Conservation (phyloP, 2,329 filamentous ascomycete species). For the Lasiodiplodia gonubiensis region DNA sequence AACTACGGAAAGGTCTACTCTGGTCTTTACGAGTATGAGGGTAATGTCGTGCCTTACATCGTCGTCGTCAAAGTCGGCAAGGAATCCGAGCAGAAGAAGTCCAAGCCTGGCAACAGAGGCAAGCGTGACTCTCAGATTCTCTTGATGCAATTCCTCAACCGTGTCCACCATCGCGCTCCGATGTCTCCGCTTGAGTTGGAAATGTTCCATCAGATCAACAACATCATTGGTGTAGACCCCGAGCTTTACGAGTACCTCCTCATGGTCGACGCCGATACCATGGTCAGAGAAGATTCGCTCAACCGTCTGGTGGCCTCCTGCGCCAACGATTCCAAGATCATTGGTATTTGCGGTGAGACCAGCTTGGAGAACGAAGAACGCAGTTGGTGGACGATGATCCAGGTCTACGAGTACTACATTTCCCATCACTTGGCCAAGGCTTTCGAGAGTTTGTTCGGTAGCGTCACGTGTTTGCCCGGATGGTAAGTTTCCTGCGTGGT, state of each 20-base stretch:
- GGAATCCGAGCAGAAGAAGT: constrained; percentile 87
- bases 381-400: constrained; percentile 99
- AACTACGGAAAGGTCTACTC: constrained; percentile 99
- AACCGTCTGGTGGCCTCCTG: constrained; percentile 92
- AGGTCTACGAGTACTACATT: constrained; percentile 99
- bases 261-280: constrained; percentile 98
- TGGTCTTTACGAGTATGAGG: constrained; percentile 95
- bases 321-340: constrained; percentile 93
- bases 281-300: constrained; percentile 87
- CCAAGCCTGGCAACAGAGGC: constrained; percentile 96
- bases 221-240: constrained; percentile 96
- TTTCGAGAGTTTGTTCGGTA: constrained; percentile 96
- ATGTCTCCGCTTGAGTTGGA: constrained; percentile 97
- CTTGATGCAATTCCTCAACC: constrained; percentile 96
- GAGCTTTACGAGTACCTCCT: constrained; percentile 96
- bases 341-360: constrained; percentile 96
- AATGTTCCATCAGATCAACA: constrained; percentile 99
- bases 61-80: constrained; percentile 98
- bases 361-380: constrained; percentile 93
- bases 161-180: constrained; percentile 88
- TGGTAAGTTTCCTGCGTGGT: constrained; percentile 69
- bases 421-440: constrained; percentile 96
- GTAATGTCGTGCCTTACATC: constrained; percentile 94
- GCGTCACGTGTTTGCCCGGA: constrained; percentile 97
- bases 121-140: constrained; percentile 98